Evolutionary conservation across 495 filamentous ascomycete species (phyloP).

Genomic region (Trichoderma reesei): DNA sequence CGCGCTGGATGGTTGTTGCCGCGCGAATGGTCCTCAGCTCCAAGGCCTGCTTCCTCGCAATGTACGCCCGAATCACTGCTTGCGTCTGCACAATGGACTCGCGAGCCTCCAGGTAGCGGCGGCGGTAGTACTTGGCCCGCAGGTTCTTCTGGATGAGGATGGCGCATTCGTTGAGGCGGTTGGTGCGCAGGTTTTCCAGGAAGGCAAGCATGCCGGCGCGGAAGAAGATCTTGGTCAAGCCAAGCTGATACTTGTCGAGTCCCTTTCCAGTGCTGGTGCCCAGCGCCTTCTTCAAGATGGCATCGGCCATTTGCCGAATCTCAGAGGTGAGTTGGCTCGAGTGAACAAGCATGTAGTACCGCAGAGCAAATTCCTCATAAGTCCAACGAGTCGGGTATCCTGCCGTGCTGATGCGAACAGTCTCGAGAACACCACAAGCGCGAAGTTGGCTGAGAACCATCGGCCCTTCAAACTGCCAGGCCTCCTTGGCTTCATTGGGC

Average conservation of each 20-base stretch:
- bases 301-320: conserved; percentile 85
- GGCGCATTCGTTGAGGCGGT: conserved; percentile 82
- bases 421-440: conserved; percentile 98
- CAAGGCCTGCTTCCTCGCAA: conserved; percentile 67
- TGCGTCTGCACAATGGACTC: conserved; percentile 73
- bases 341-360: conserved; percentile 97
- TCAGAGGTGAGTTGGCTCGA: conserved; percentile 87
- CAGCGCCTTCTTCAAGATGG: conserved; percentile 83
- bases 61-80: conserved; percentile 58
- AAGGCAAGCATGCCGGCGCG: conserved; percentile 97
- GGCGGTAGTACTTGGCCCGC: conserved; percentile 86
- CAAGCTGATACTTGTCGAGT: conserved; percentile 90
- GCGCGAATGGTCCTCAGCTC: conserved; percentile 75
- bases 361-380: conserved; percentile 94
- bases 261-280: conserved; percentile 66
- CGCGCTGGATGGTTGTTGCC: conserved; percentile 86
- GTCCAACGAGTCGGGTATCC: conserved; percentile 98
- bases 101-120: conserved; percentile 81
- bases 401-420: conserved; percentile 93
- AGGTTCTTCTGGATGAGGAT: conserved; percentile 99
- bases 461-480: conserved; percentile 97
- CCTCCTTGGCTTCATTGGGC: conserved; percentile 91
- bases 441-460: conserved; percentile 98
- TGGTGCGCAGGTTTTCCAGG: conserved; percentile 86
- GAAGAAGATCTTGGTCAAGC: conserved; percentile 98